Conservation (phyloP, 108 stramenopile species). For the Skeletonema costatum region DNA sequence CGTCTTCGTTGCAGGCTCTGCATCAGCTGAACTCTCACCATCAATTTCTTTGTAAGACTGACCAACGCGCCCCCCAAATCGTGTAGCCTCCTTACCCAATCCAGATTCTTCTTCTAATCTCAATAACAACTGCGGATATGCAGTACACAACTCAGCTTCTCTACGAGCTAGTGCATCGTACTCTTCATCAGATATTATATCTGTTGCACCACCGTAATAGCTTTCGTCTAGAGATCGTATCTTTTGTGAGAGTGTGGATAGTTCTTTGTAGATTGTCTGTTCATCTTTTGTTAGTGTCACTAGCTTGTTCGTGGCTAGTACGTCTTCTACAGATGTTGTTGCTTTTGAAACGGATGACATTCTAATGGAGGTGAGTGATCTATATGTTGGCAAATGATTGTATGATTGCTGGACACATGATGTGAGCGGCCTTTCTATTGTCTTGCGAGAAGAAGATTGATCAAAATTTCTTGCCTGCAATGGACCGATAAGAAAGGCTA, state of each 20-base stretch:
- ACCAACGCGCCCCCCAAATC: constrained; percentile 83
- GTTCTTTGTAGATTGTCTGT: constrained; percentile 55
- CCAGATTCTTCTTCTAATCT: constrained; percentile 60
- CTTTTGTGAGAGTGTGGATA: constrained; percentile 47
- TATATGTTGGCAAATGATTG: neutral
- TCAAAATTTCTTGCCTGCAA: neutral
- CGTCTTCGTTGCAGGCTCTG: constrained; percentile 1
- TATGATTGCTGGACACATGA: neutral
- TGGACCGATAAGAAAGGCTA: neutral
- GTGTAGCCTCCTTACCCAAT: constrained; percentile 62
- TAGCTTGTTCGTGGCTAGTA: neutral
- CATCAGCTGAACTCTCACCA: neutral
- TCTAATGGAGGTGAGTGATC: neutral
- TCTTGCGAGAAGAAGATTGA: neutral
- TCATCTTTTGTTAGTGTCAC: constrained; percentile 3
- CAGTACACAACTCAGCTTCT: constrained; percentile 62
- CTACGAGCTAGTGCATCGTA: constrained; percentile 85
- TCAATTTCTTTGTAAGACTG: constrained; percentile 10
- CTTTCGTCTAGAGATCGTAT: constrained; percentile 59
- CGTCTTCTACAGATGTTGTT: neutral
- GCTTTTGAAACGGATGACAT: neutral
- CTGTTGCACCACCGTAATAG: constrained; percentile 38
- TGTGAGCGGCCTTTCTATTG: neutral
- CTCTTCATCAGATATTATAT: constrained; percentile 62
- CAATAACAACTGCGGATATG: constrained; percentile 62